Conservation (phyloP, 2,329 filamentous ascomycete species). For the Drechslerella stenobrocha region DNA sequence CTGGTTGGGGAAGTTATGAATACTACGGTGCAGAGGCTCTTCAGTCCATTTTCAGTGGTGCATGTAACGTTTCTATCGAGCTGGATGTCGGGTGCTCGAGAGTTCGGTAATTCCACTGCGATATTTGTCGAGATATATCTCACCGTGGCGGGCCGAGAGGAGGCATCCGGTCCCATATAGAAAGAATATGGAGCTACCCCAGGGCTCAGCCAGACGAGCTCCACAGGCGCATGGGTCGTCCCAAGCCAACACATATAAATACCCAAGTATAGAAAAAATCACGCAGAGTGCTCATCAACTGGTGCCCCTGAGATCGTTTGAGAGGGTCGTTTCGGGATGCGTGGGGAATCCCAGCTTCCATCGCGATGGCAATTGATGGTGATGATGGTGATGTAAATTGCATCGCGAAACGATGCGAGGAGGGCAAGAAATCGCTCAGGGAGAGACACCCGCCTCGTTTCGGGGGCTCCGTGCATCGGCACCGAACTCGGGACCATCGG, state of each 20-base stretch:
- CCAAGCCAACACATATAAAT: no score
- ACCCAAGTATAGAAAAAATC: neutral
- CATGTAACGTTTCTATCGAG: constrained; percentile 5
- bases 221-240: constrained; percentile 7
- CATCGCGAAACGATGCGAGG: constrained; percentile 43
- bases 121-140: no score
- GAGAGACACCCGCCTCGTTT: constrained; percentile 43
- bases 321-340: constrained; percentile 11
- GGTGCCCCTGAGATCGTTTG: neutral
- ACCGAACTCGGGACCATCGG: neutral
- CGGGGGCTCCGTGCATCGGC: constrained; percentile 1
- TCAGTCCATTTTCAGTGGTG: neutral
- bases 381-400: no score
- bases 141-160: no score
- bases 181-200: no score
- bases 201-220: neutral
- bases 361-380: neutral
- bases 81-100: no score
- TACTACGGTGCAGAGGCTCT: neutral
- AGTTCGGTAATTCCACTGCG: no score
- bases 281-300: neutral
- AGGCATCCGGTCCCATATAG: no score
- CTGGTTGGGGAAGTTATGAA: neutral
- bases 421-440: constrained; percentile 41
- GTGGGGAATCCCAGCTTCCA: constrained; percentile 12